phyloP scores from a whole-genome alignment of 2,329 filamentous ascomycete genomes.

The Chaetomiaceae sp. region DNA sequence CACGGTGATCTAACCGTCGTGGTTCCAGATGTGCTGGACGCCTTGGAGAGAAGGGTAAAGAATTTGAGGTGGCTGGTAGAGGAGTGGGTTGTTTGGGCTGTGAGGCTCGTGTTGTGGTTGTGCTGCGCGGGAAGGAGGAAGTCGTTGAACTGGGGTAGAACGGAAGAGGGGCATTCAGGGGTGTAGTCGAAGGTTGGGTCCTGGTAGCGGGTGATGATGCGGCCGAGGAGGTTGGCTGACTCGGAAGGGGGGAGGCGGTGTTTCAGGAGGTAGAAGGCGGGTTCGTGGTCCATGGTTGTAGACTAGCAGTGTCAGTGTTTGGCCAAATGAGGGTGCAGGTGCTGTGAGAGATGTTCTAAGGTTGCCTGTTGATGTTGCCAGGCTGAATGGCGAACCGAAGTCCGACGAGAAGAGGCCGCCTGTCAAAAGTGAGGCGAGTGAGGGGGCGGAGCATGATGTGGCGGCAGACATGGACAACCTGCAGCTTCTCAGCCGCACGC shows the following conservation, averaged over 20 bases:
- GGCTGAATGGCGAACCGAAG: too few relatives aligned
- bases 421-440: too few relatives aligned
- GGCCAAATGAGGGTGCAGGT: too few relatives aligned
- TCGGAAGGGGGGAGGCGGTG: constrained; percentile 1
- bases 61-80: not conserved
- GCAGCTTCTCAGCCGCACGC: too few relatives aligned
- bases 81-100: not conserved
- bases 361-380: too few relatives aligned
- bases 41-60: not conserved
- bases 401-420: too few relatives aligned
- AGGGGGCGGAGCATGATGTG: too few relatives aligned
- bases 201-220: not conserved
- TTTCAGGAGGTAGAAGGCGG: not conserved
- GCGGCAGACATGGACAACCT: too few relatives aligned
- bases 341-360: too few relatives aligned
- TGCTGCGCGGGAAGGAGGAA: not conserved
- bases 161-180: not conserved
- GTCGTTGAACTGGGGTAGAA: not conserved
- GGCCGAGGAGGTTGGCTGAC: not conserved
- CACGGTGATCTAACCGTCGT: not conserved
- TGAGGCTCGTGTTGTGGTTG: not conserved
- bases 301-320: not conserved
- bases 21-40: not conserved
- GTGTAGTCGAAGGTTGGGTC: not conserved
- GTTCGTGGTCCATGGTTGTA: not conserved